Evolutionary conservation across 768 basidiomycete species (phyloP), one percentile per base, ranked within the genome.

Genomic region (Rhodocollybia butyracea): DNA sequence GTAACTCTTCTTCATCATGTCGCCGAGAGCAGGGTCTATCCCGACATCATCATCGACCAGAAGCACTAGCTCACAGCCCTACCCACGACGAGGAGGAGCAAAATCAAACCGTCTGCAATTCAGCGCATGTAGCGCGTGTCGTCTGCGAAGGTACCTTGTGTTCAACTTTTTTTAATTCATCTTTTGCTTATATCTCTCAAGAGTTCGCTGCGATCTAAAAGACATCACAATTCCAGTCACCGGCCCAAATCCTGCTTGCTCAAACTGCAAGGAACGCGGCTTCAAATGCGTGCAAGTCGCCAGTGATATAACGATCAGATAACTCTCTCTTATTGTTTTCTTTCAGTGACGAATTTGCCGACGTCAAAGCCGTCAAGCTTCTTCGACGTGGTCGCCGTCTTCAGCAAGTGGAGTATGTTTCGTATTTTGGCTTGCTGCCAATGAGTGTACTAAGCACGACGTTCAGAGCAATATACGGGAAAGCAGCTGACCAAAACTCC

Each of bases 141-240:
- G 92, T 57, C 91, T 91, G 84, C 73, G 94, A 67, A 82, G 94
- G 87, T 88, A 41, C 15, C 42, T 38, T 26, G 43, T 64, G 54
- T 51, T 36, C 53, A 0, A 26, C 52, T 24, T 22, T 22, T 43
- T 40, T 31, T 57, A 10, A 27, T 15, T 51, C 57, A 34, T 55
- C 54, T 29, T 57, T n/a, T 31, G 15, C 51, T 56, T 41, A 57
- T 53, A 24, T 56, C 38, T 50, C 56, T 46, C 26, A 26, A 94
- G 91, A 67, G 94, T 97, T 21, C 90, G 91, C 53, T 97, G 94
- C 66, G 94, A 96, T 76, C 81, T 96, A 54, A 95, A 96, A 68
- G 91, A 95, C 70, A 76, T 87, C 40, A 79, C 83, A 51, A 71
- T 83, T 38, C 71, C 79, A 43, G 67, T 76, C n/a, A 66, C 76